Conservation (phyloP, 1,139 yeast species). For the Arxiozyma bovina region DNA sequence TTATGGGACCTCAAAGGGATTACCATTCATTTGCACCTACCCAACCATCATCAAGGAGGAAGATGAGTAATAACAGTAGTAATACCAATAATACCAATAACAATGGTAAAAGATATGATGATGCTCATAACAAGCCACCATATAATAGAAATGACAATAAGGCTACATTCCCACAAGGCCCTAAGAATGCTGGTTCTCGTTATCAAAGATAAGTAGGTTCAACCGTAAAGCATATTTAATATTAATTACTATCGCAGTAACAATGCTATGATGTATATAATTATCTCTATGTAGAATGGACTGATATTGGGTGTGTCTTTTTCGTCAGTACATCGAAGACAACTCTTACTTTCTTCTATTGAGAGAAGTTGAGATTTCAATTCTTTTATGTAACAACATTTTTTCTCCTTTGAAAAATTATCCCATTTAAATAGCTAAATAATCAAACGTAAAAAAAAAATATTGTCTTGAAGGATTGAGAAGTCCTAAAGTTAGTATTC, state of each 20-base stretch:
- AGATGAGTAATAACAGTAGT: neutral
- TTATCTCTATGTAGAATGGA: neutral
- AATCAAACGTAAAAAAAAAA: too few species aligned
- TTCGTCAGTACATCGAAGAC: neutral
- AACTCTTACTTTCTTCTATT: neutral
- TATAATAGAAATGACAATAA: conserved; percentile 2
- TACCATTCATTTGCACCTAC: neutral
- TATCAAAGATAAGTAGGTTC: conserved; percentile 14
- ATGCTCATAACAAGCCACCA: neutral
- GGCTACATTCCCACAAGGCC: conserved; percentile 18
- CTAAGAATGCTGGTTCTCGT: conserved; percentile 15
- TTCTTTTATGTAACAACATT: too few species aligned
- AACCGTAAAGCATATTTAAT: neutral
- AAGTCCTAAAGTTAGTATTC: neutral
- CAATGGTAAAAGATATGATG: neutral
- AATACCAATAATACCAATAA: neutral
- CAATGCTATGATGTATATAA: too few species aligned
- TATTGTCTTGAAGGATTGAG: too few species aligned
- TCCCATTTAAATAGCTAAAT: too few species aligned
- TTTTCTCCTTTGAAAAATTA: too few species aligned
- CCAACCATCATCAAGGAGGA: neutral
- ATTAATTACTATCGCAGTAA: neutral
- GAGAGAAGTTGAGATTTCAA: neutral
- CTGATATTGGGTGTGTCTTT: too few species aligned
- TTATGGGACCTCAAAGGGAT: neutral